Base-by-base conservation (phyloP, 805 yeast genomes). In the Ogataea ganodermae region DNA sequence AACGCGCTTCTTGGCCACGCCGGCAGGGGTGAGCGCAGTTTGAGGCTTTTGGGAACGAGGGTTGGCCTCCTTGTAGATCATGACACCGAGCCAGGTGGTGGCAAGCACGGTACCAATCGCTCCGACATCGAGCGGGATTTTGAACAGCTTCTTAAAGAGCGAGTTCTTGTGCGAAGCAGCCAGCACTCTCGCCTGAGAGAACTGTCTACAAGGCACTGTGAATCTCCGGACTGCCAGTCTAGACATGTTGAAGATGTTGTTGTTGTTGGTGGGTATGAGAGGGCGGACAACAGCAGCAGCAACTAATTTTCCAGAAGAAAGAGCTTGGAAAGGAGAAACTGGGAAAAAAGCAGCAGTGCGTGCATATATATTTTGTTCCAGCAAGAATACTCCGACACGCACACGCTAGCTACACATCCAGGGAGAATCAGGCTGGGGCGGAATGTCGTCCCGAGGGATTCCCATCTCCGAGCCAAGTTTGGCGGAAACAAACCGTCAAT, bases 21-120 rank as follows among this genome's bases (percentile, higher is more conserved):
- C 80, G 18, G 60, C 69, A 42, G 68, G 69, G 50, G 76, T 75
- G 18, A 62, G 54, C 12, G 76, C 73, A 18, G 67, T 67, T 56
- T 76, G 80, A 46, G 72, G 73, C 32, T 58, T 55, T 59, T 76
- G 80, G 20, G 66, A 62, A 23, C 64, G 67, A n/a, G 80, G 80
- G 45, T 57, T 56, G 4, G 70, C 59, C 59, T 76, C 80, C 24
- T 62, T 59, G 57, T 71, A 65, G 33, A 75, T 68, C 51, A 49
- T 47, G 36, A 50, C 49, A 49, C 74, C 76, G 61, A 71, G 71
- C 46, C 72, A 77, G 40, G 66, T 56, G 18, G 62, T 53, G 35
- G 54, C 64, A 23, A 55, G 44, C 4, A 57, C 63, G 20, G 63
- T 57, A 28, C 55, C 62, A n/a, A 59, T 42, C 32, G 62, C 60